Evolutionary conservation across 805 yeast genomes (phyloP), one percentile per base, ranked within the genome.

Genomic region (Yarrowia sp.): DNA sequence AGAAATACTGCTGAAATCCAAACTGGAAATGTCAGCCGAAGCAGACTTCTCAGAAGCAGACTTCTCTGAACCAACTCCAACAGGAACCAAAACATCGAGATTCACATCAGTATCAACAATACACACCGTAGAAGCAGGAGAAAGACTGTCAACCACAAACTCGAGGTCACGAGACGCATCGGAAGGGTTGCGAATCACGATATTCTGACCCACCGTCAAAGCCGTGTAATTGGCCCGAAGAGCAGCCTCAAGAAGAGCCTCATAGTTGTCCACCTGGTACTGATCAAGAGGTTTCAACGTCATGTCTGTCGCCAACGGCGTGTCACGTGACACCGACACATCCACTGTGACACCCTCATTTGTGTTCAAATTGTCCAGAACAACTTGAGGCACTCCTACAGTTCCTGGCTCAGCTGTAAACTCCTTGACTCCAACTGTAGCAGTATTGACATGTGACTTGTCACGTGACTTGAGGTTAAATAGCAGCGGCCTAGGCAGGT

Each of bases 61-160:
- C 17, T 32, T 17, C 21, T 24, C 24, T 5, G 30, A 22, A 21
- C n/a, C 58, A 4, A 33, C 40, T 3, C 58, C 41, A 7, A 33
- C 58, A n/a, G 46, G 17, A 4, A 36, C 33, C n/a, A 26, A 76
- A 26, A 76, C 67, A 3, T 76, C 75, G 28, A 85, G 73, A 7
- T 76, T 78, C 28, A 83, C 74, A 68, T 85, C 88, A 0, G 88
- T 83, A 67, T 85, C 87, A 1, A 85, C 78, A 26, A 85, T 80
- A 49, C 84, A 78, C 0, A 82, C 84, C 9, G 54, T 35, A 2
- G 19, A 8, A 32, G 68, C 75, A 63, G 78, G 80, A 61, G 79
- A 75, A 21, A 81, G 70, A 6, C 75, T 74, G 22, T 78, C 81
- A 12, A 84, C 80, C 2, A 68, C 48, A 46, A 76, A 71, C 16